phyloP scores from a whole-genome alignment of 305 asterid species.

The Fraxinus floribunda region DNA sequence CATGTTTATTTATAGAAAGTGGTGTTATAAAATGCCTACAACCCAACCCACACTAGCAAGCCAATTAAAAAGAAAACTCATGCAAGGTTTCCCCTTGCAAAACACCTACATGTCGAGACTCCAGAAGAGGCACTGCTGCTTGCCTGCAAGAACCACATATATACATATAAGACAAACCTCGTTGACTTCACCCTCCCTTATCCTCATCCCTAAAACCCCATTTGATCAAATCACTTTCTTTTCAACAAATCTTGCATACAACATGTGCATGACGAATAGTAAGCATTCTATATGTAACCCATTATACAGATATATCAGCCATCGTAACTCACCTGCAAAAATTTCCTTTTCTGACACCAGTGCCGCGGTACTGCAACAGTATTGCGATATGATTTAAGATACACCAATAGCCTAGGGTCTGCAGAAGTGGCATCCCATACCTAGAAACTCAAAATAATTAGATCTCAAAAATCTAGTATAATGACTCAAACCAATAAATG shows the following conservation, averaged over 20 bases:
- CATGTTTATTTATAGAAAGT: constrained; percentile 17
- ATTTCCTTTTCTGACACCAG: constrained; percentile 98
- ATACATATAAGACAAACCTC: constrained; percentile 94
- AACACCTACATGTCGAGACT: constrained; percentile 98
- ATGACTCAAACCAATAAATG: neutral
- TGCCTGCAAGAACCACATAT: constrained; percentile 96
- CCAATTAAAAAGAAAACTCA: constrained; percentile 36
- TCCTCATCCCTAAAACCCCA: constrained; percentile 54
- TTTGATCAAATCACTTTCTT: constrained; percentile 31
- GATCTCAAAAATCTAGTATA: neutral
- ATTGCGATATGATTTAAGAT: constrained; percentile 80
- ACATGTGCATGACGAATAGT: constrained; percentile 10
- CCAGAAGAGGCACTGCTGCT: constrained; percentile 84
- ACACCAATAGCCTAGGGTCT: constrained; percentile 92
- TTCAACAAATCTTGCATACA: constrained; percentile 25
- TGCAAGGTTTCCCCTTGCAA: constrained; percentile 81
- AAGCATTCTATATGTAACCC: constrained; percentile 32
- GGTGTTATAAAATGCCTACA: constrained; percentile 25
- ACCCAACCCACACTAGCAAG: constrained; percentile 61
- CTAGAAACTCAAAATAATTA: constrained; percentile 30
- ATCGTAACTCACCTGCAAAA: constrained; percentile 73
- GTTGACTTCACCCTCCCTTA: constrained; percentile 58
- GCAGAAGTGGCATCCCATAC: constrained; percentile 98
- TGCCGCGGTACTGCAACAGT: constrained; percentile 97
- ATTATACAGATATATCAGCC: constrained; percentile 14